Evolutionary conservation across 257 asterid genomes (phyloP).

Genomic region (Cinchona pubescens): DNA sequence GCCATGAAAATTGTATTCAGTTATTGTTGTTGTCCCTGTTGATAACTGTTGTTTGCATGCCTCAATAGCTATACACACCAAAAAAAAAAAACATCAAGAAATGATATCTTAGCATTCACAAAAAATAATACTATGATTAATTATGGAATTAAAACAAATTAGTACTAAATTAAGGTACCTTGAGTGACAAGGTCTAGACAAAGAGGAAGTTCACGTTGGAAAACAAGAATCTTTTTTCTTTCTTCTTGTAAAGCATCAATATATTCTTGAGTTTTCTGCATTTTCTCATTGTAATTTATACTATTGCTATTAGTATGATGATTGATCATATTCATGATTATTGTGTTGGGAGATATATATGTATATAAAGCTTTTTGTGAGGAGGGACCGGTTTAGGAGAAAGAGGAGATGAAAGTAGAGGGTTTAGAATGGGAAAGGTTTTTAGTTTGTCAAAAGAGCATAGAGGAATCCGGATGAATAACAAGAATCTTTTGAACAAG

Average conservation of each 20-base stretch:
- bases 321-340: constrained; percentile 32
- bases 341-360: neutral
- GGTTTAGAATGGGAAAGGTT: neutral
- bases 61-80: constrained; percentile 63
- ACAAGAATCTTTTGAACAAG: constrained; percentile 59
- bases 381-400: constrained; percentile 24
- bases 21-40: constrained; percentile 26
- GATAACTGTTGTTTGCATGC: constrained; percentile 66
- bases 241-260: constrained; percentile 67
- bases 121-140: neutral
- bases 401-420: neutral
- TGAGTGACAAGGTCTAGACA: constrained; percentile 83
- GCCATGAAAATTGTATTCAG: constrained; percentile 43
- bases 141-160: too few species aligned
- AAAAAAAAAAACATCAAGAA: neutral
- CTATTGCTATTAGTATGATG: constrained; percentile 3
- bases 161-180: constrained; percentile 53
- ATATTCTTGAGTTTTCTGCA: constrained; percentile 56
- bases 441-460: constrained; percentile 33
- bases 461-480: constrained; percentile 52
- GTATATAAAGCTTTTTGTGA: constrained; percentile 7
- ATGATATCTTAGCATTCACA: neutral
- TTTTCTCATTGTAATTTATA: constrained; percentile 47
- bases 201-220: constrained; percentile 93
- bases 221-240: constrained; percentile 79